A percentile compares a stretch with the other conserved stretches of the same genome.
Evolutionary conservation across 2,329 filamentous ascomycete genomes (phyloP).

Genomic region (Diplodia mutila): DNA sequence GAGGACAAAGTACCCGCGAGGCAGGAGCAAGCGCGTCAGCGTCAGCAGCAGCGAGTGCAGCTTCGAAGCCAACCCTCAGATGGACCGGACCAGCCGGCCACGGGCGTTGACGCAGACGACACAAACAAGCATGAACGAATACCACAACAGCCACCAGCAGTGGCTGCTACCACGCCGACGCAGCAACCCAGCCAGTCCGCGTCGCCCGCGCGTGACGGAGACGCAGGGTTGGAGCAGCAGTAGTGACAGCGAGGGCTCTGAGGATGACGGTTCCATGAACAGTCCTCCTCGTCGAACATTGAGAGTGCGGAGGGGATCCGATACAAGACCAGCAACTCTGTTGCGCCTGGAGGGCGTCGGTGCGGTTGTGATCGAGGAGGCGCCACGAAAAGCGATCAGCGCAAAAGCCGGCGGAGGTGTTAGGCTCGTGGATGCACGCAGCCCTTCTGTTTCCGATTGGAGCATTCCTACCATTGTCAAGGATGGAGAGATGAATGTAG

Average conservation of each 20-base stretch:
- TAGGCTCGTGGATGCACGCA: conserved; percentile 13
- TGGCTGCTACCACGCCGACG: neutral
- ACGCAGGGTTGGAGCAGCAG: conserved; percentile 5
- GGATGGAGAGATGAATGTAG: neutral
- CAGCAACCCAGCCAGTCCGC: conserved; percentile 3
- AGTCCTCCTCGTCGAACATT: neutral
- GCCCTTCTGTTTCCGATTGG: neutral
- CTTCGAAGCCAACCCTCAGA: neutral
- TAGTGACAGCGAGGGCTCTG: neutral
- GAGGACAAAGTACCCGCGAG: neutral
- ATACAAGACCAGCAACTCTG: neutral
- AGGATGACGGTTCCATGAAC: neutral
- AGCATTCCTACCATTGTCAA: neutral
- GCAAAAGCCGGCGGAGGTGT: conserved; percentile 15
- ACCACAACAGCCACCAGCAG: neutral
- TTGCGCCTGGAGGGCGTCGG: conserved; percentile 16
- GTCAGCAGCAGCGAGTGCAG: neutral
- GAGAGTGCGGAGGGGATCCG: neutral
- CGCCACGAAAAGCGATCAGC: conserved; percentile 7
- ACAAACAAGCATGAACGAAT: neutral
- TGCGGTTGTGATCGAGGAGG: conserved; percentile 20
- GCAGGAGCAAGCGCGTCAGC: neutral
- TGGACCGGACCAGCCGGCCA: neutral
- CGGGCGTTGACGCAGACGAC: neutral
- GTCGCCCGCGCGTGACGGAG: neutral